These are phyloP conservation scores for Hydnomerulius pinastri DNA, from an alignment of 768 basidiomycete genomes.

Conservation along the genomic window DNA sequence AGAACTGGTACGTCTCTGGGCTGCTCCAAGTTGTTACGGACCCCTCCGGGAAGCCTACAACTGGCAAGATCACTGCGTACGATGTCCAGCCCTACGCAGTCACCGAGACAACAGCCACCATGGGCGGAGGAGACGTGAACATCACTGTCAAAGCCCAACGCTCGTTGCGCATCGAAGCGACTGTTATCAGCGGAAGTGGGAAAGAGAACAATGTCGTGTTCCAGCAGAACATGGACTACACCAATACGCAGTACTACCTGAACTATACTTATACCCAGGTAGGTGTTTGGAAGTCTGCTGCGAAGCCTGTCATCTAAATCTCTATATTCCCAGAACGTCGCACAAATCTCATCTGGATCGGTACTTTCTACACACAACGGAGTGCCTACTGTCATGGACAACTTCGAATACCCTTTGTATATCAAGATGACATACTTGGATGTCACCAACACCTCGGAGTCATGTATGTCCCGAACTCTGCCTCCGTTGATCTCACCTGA, in stretches of 20 bases:
- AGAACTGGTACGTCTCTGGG: constrained; percentile 80
- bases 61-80: constrained; percentile 64
- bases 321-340: constrained; percentile 41
- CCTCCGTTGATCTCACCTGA: constrained; percentile 1
- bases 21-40: constrained; percentile 69
- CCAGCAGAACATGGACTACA: constrained; percentile 60
- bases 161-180: constrained; percentile 58
- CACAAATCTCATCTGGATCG: constrained; percentile 51
- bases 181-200: constrained; percentile 65
- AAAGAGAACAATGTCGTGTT: constrained; percentile 54
- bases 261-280: constrained; percentile 47
- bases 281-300: neutral
- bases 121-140: constrained; percentile 48
- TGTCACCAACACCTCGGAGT: constrained; percentile 27
- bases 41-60: constrained; percentile 61
- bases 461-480: constrained; percentile 12
- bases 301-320: neutral
- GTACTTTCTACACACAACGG: constrained; percentile 53
- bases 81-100: constrained; percentile 57
- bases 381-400: constrained; percentile 43
- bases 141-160: constrained; percentile 64
- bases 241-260: constrained; percentile 64
- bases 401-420: constrained; percentile 54
- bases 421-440: constrained; percentile 41
- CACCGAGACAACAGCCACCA: constrained; percentile 48